Evolutionary conservation across 495 filamentous ascomycete genomes (phyloP).

Genomic region (Penicillium goetzii): DNA sequence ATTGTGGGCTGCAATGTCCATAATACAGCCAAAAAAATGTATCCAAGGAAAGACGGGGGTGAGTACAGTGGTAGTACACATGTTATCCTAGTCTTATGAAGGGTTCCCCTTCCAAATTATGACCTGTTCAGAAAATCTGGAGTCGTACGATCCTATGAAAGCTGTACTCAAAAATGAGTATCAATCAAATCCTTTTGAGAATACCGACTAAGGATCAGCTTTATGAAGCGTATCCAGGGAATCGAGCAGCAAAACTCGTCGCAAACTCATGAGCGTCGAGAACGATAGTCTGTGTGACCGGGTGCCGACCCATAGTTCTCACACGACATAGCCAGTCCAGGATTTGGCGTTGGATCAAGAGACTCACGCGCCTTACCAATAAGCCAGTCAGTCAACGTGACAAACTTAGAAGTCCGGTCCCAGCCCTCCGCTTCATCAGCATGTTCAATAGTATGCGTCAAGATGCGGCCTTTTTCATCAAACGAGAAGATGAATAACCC

Average conservation of each 20-base stretch:
- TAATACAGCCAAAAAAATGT: neutral
- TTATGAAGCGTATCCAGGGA: neutral
- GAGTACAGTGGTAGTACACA: slow-evolving; percentile 2
- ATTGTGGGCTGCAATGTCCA: neutral
- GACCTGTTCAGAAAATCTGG: neutral
- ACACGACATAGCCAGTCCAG: slow-evolving; percentile 37
- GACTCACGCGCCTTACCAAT: slow-evolving; percentile 63
- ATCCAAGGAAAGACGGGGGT: neutral
- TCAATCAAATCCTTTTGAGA: neutral
- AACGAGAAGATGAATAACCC: slow-evolving; percentile 96
- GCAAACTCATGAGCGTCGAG: slow-evolving; percentile 1
- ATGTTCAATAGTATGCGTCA: slow-evolving; percentile 92
- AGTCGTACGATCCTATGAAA: neutral
- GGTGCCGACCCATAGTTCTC: slow-evolving; percentile 22
- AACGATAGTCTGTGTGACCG: slow-evolving; percentile 2
- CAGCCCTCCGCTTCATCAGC: slow-evolving; percentile 76
- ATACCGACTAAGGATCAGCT: neutral
- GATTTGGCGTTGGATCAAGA: slow-evolving; percentile 45
- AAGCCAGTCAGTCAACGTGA: slow-evolving; percentile 87
- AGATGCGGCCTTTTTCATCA: slow-evolving; percentile 82
- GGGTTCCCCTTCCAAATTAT: neutral
- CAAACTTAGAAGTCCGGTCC: slow-evolving; percentile 72
- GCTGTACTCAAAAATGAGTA: neutral
- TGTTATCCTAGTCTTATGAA: neutral
- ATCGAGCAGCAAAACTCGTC: neutral